phyloP scores from a whole-genome alignment of 805 yeast genomes.

The Kodamaea kaohsiungensis region DNA sequence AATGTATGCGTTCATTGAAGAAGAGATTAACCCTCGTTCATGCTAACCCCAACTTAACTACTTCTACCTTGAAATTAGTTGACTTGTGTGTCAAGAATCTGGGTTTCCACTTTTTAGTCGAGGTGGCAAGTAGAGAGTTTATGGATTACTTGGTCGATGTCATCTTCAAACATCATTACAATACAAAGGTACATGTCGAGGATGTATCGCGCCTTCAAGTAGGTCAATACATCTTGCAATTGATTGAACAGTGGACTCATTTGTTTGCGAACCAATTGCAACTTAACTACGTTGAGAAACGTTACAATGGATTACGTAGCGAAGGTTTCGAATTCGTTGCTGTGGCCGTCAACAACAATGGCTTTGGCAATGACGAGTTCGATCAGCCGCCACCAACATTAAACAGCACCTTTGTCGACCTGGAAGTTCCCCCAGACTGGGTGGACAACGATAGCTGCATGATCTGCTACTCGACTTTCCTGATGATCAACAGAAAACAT shows the following conservation, averaged over 20 bases:
- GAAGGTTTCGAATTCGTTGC: slow-evolving; percentile 71
- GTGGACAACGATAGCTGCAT: slow-evolving; percentile 92
- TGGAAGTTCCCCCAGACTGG: slow-evolving; percentile 97
- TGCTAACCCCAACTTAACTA: slow-evolving; percentile 77
- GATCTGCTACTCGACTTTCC: slow-evolving; percentile 82
- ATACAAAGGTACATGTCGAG: slow-evolving; percentile 23
- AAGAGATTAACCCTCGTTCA: slow-evolving; percentile 60
- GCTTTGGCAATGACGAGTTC: slow-evolving; percentile 21
- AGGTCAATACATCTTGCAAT: slow-evolving; percentile 56
- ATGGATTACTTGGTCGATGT: slow-evolving; percentile 70
- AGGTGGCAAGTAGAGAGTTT: slow-evolving; percentile 81
- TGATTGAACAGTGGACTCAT: slow-evolving; percentile 75
- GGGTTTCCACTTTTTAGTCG: slow-evolving; percentile 80
- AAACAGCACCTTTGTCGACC: slow-evolving; percentile 60
- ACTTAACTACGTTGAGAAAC: slow-evolving; percentile 60
- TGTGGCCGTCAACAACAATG: not conserved
- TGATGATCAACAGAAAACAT: slow-evolving; percentile 86
- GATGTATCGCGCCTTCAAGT: slow-evolving; percentile 39
- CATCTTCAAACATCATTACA: slow-evolving; percentile 40
- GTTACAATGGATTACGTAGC: slow-evolving; percentile 57
- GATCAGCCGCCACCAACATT: slow-evolving; percentile 35
- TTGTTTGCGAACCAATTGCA: slow-evolving; percentile 71
- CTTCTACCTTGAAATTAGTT: slow-evolving; percentile 70
- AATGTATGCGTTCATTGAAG: slow-evolving; percentile 83
- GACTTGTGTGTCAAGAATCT: slow-evolving; percentile 93